Conservation (phyloP, 768 basidiomycete species). For the Psilocybe subaeruginosa region DNA sequence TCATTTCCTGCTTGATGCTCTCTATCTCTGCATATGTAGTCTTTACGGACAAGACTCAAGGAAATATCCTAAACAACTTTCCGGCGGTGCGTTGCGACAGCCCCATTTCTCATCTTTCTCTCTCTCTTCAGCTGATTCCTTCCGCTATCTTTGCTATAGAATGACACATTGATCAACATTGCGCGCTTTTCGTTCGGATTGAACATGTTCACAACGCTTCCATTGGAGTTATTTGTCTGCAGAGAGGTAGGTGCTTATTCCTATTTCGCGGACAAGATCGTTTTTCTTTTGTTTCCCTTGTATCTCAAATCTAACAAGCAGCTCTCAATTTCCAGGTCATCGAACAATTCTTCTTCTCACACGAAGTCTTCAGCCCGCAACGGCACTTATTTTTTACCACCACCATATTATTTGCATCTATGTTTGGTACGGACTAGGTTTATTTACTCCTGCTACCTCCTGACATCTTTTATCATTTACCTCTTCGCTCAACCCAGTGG, state of each 20-base stretch:
- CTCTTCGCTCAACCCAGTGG: slow-evolving; percentile 50
- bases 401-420: slow-evolving; percentile 76
- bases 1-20: slow-evolving; percentile 83
- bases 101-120: slow-evolving; percentile 5
- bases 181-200: slow-evolving; percentile 93
- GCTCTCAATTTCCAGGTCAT: slow-evolving; percentile 63
- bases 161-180: slow-evolving; percentile 90
- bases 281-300: neutral
- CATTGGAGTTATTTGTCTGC: slow-evolving; percentile 95
- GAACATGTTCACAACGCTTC: slow-evolving; percentile 98
- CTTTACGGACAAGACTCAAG: slow-evolving; percentile 89
- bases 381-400: slow-evolving; percentile 93
- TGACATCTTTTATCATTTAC: slow-evolving; percentile 10
- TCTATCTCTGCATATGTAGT: slow-evolving; percentile 86
- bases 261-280: too few relatives aligned
- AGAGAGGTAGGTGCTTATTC: slow-evolving; percentile 65
- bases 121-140: neutral
- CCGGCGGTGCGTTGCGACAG: slow-evolving; percentile 50
- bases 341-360: slow-evolving; percentile 95
- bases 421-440: slow-evolving; percentile 61
- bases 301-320: neutral
- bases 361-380: slow-evolving; percentile 78
- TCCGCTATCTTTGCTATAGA: slow-evolving; percentile 36
- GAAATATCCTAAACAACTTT: slow-evolving; percentile 98
- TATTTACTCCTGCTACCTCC: neutral